Base-by-base conservation (phyloP, 1,284 basidiomycete species). In the Xerocomus amazonicus region DNA sequence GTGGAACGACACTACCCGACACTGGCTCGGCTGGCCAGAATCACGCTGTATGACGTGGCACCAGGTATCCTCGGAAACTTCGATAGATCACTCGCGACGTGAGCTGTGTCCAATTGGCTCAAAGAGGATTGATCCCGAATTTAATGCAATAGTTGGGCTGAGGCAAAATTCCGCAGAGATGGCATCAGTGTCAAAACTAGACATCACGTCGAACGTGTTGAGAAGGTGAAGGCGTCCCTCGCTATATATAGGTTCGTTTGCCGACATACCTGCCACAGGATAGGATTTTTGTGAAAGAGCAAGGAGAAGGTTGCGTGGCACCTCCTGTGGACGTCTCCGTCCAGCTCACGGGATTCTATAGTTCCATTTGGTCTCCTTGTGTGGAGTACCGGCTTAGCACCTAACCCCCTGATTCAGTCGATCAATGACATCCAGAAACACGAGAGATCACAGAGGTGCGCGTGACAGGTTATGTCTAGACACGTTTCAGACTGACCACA, bases 341-440 rank as follows among this genome's bases (percentile, higher is more conserved):
- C 19, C 32, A 17, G 13, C 55, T 67, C 43, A 56, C 39, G 46
- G 46, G 26, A 36, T 12, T 55, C 43, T 51, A 53, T 33, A 87
- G 87, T 90, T 26, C 83, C 81, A 12, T 90, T 86, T 62, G 91
- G 91, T 13, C 71, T 93, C 34, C 77, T 92, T 6, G 90, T 95
- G 16, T 93, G 92, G 92, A 86, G 83, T 57, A 92, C 91, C 5
- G 90, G 90, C 2, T 74, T 94, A 8, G 78, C 87, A 9, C 81
- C 87, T 3, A 92, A 92, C 60, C 89, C 90, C 8, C 72, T 94
- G 37, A 77, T 93, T 42, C 68, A 78, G 48, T 73, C 76, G 0
- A 79, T 91, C 43, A 66, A 69, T 4, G 81, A 78, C 45, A 71
- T 85, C 1, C 68, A 78, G 59, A 88, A 90, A 61, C 76, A 90